Percentiles rank a stretch among this genome's conserved stretches.
Evolutionary conservation across 2,329 filamentous ascomycete species (phyloP).

Genomic region (Plenodomus biglobosus): DNA sequence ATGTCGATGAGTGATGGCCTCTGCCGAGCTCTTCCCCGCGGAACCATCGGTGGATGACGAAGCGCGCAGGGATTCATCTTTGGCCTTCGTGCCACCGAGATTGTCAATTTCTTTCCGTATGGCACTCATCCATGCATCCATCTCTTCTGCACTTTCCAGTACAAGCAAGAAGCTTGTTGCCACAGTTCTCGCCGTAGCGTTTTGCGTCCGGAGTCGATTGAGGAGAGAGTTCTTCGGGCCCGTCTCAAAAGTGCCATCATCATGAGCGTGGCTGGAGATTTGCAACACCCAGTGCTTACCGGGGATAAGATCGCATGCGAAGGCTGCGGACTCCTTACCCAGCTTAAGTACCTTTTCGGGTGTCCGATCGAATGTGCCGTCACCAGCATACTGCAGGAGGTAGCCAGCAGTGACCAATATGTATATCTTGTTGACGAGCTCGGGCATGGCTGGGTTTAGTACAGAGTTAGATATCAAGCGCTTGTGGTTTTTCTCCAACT

Average conservation of each 20-base stretch:
- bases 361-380: constrained; percentile 68
- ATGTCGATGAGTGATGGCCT: constrained; percentile 42
- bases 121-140: constrained; percentile 73
- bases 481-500: constrained; percentile 48
- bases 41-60: constrained; percentile 35
- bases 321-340: constrained; percentile 74
- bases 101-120: constrained; percentile 70
- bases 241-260: constrained; percentile 53
- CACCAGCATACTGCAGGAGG: constrained; percentile 71
- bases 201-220: constrained; percentile 64
- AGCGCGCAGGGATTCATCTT: constrained; percentile 29
- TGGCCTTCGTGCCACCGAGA: constrained; percentile 64
- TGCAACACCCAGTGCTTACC: constrained; percentile 80
- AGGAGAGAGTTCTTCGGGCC: constrained; percentile 61
- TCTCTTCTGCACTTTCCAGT: constrained; percentile 70
- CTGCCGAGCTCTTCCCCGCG: constrained; percentile 25
- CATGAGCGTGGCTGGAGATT: constrained; percentile 66
- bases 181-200: constrained; percentile 55
- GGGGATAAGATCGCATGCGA: constrained; percentile 77
- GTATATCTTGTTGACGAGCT: constrained; percentile 73
- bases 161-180: constrained; percentile 70
- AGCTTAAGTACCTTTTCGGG: constrained; percentile 75
- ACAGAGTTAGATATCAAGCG: constrained; percentile 43
- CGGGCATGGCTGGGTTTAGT: constrained; percentile 55
- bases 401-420: constrained; percentile 71